phyloP scores from a whole-genome alignment of 169 alveolate genomes.

The Plasmodium coatneyi region DNA sequence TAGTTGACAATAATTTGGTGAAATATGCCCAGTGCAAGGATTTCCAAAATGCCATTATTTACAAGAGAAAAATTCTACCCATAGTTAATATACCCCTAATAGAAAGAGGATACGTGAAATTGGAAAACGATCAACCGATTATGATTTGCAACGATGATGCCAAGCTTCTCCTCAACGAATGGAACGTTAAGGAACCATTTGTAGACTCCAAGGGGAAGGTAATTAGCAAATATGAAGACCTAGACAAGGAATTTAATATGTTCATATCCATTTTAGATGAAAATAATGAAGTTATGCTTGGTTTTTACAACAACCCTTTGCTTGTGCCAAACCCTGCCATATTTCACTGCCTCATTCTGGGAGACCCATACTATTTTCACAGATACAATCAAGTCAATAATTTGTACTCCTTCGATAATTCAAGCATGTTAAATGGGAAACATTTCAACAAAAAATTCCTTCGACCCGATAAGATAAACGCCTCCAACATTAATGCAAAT shows the following conservation, averaged over 20 bases:
- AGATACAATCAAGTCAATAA: conserved; percentile 31
- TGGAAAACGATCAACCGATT: conserved; percentile 82
- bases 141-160: conserved; percentile 85
- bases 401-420: conserved; percentile 33
- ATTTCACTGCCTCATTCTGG: conserved; percentile 74
- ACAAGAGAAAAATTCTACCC: conserved; percentile 77
- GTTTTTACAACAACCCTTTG: conserved; percentile 82
- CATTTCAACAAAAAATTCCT: background rate
- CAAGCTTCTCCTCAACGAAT: conserved; percentile 76
- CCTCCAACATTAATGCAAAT: background rate
- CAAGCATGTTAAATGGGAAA: background rate
- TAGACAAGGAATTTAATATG: conserved; percentile 57
- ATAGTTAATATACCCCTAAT: conserved; percentile 82
- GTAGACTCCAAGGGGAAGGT: conserved; percentile 83
- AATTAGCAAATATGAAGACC: conserved; percentile 44
- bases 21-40: conserved; percentile 79
- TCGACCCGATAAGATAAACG: background rate
- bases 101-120: conserved; percentile 79
- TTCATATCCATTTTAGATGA: conserved; percentile 72
- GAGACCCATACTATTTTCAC: conserved; percentile 44
- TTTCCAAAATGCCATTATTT: conserved; percentile 73
- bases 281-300: conserved; percentile 73
- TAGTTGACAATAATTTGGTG: conserved; percentile 73
- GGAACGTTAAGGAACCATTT: conserved; percentile 82
- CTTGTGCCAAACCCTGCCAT: conserved; percentile 86